These are phyloP conservation scores for Hyaloperonospora brassicae DNA, from an alignment of 352 stramenopile species.

Conservation along the genomic window DNA sequence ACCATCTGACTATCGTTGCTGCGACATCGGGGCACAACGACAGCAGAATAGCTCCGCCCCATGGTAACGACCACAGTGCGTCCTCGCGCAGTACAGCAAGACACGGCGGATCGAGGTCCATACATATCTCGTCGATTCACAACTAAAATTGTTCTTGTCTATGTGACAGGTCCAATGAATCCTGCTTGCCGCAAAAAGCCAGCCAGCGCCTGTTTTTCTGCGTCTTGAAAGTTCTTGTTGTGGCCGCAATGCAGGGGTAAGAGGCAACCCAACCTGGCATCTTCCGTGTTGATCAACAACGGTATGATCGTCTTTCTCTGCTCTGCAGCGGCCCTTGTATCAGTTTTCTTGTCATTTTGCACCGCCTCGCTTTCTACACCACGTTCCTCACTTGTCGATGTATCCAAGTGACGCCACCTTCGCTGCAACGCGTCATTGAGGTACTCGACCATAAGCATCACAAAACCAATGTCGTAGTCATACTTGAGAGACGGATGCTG, in stretches of 20 bases:
- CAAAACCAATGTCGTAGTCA: slow-evolving; percentile 63
- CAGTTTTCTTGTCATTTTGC: slow-evolving; percentile 7
- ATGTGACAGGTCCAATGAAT: slow-evolving; percentile 19
- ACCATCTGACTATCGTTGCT: too few species aligned
- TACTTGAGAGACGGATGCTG: slow-evolving; percentile 57
- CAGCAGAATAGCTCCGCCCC: too few species aligned
- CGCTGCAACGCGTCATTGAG: slow-evolving; percentile 55
- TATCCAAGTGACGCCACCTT: slow-evolving; percentile 45
- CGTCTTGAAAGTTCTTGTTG: slow-evolving; percentile 77
- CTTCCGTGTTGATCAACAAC: slow-evolving; percentile 28
- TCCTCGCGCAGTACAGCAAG: too few species aligned
- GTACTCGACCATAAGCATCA: slow-evolving; percentile 73
- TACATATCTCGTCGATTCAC: too few species aligned
- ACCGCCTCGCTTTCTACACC: slow-evolving; percentile 5
- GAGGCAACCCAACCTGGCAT: slow-evolving; percentile 42
- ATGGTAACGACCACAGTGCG: too few species aligned
- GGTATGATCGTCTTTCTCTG: slow-evolving; percentile 12
- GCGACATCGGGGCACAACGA: too few species aligned
- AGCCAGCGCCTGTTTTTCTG: slow-evolving; percentile 60
- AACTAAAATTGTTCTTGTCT: slow-evolving; percentile 19
- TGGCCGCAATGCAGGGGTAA: slow-evolving; percentile 76
- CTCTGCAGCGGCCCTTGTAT: slow-evolving; percentile 1
- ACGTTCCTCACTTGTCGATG: slow-evolving; percentile 5
- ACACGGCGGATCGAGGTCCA: too few species aligned
- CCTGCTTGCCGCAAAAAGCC: slow-evolving; percentile 43